These are phyloP conservation scores for Amanita exitialis DNA, from an alignment of 768 basidiomycete genomes.

Conservation along the genomic window DNA sequence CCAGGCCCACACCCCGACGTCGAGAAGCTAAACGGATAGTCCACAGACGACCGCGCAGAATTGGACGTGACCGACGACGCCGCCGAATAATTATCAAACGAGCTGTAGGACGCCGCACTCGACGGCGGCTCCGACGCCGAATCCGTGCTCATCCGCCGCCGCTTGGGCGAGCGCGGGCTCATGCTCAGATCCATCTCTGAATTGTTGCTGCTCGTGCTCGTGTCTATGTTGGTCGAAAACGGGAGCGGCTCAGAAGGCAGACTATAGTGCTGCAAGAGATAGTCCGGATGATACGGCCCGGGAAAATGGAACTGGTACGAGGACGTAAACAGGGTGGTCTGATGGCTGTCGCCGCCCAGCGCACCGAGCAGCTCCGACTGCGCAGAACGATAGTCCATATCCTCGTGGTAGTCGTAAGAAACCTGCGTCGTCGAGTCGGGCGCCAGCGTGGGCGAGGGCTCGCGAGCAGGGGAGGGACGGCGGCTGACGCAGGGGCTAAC, in stretches of 20 bases:
- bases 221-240: slow-evolving; percentile 23
- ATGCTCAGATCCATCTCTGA: slow-evolving; percentile 32
- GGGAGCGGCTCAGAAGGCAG: slow-evolving; percentile 41
- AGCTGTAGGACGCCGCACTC: slow-evolving; percentile 54
- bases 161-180: slow-evolving; percentile 48
- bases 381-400: slow-evolving; percentile 26
- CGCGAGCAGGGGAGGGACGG: slow-evolving; percentile 57
- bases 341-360: slow-evolving; percentile 23
- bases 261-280: slow-evolving; percentile 43
- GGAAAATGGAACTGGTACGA: slow-evolving; percentile 41
- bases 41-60: slow-evolving; percentile 56
- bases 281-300: slow-evolving; percentile 70
- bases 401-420: slow-evolving; percentile 39
- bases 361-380: slow-evolving; percentile 46
- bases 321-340: slow-evolving; percentile 17
- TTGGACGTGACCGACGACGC: slow-evolving; percentile 42
- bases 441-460: slow-evolving; percentile 55
- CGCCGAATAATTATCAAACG: slow-evolving; percentile 55
- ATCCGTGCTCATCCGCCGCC: slow-evolving; percentile 61
- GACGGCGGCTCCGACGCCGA: slow-evolving; percentile 44
- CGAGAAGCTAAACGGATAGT: slow-evolving; percentile 51
- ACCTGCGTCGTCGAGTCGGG: slow-evolving; percentile 61
- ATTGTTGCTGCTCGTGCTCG: slow-evolving; percentile 18
- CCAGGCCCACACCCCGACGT: slow-evolving; percentile 16
- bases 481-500: slow-evolving; percentile 68